These are phyloP conservation scores for Alternaria burnsii DNA, from an alignment of 2,329 filamentous ascomycete species.

Conservation along the genomic window DNA sequence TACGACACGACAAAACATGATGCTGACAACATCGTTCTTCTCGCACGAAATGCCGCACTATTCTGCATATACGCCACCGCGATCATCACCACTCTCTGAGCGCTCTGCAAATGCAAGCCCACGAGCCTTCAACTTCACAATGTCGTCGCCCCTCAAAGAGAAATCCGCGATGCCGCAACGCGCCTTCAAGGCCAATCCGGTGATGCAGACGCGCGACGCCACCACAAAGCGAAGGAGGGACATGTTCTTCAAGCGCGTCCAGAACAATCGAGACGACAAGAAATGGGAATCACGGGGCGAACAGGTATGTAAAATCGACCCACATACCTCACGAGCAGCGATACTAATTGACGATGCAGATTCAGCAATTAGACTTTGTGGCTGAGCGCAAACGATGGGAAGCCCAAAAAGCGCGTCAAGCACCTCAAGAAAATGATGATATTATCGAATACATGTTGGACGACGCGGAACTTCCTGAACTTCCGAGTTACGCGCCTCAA, in stretches of 20 bases:
- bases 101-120: slow-evolving; percentile 51
- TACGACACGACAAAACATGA: slow-evolving; percentile 24
- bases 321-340: background rate
- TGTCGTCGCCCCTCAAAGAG: slow-evolving; percentile 35
- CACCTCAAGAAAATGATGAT: slow-evolving; percentile 42
- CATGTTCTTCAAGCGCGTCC: slow-evolving; percentile 71
- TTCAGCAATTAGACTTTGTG: slow-evolving; percentile 59
- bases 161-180: slow-evolving; percentile 34
- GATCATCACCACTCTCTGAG: slow-evolving; percentile 57
- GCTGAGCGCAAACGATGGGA: slow-evolving; percentile 56
- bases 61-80: slow-evolving; percentile 40
- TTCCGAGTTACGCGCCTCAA: slow-evolving; percentile 12
- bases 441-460: slow-evolving; percentile 37
- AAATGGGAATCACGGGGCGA: slow-evolving; percentile 57
- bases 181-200: slow-evolving; percentile 68
- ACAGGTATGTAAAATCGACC: slow-evolving; percentile 47
- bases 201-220: slow-evolving; percentile 67
- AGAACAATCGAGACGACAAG: slow-evolving; percentile 56
- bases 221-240: slow-evolving; percentile 70
- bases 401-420: slow-evolving; percentile 53
- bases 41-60: slow-evolving; percentile 35
- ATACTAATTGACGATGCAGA: slow-evolving; percentile 42
- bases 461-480: slow-evolving; percentile 15
- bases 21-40: slow-evolving; percentile 41
- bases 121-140: slow-evolving; percentile 39